Evolutionary conservation across 805 yeast genomes (phyloP).

Genomic region (baker's yeast (Saccharomyces cerevisiae)): DNA sequence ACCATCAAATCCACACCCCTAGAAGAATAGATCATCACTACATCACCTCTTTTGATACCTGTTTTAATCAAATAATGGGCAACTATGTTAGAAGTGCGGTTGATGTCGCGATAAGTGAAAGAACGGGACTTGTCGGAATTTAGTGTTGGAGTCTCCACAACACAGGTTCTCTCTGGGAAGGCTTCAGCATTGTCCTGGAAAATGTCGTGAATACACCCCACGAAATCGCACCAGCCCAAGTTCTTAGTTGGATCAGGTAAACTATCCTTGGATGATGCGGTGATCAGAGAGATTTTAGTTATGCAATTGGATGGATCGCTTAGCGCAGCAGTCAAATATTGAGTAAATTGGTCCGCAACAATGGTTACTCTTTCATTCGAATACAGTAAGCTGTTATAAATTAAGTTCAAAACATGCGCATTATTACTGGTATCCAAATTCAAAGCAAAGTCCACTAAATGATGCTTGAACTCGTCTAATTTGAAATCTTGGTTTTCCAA

Average conservation of each 20-base stretch:
- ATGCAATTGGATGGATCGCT: conserved; percentile 36
- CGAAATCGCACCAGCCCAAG: conserved; percentile 81
- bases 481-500: conserved; percentile 38
- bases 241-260: conserved; percentile 85
- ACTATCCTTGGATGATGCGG: conserved; percentile 46
- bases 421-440: conserved; percentile 13
- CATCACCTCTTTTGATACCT: conserved; percentile 85
- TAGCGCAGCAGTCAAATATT: conserved; percentile 38
- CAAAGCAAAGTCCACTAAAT: conserved; percentile 41
- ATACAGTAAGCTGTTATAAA: conserved; percentile 71
- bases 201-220: conserved; percentile 96
- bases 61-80: conserved; percentile 77
- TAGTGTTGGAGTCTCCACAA: conserved; percentile 78
- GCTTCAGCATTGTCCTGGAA: conserved; percentile 78
- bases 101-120: conserved; percentile 80
- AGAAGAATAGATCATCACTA: conserved; percentile 95
- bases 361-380: conserved; percentile 58
- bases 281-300: conserved; percentile 59
- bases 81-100: conserved; percentile 86
- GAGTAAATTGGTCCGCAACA: conserved; percentile 63
- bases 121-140: conserved; percentile 48
- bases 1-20: conserved; percentile 96
- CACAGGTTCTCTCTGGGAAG: conserved; percentile 83
- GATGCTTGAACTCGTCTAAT: conserved; percentile 27
- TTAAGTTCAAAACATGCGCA: conserved; percentile 14